phyloP scores from a whole-genome alignment of 73 alveolate species.

The Tetrahymena elliotti region DNA sequence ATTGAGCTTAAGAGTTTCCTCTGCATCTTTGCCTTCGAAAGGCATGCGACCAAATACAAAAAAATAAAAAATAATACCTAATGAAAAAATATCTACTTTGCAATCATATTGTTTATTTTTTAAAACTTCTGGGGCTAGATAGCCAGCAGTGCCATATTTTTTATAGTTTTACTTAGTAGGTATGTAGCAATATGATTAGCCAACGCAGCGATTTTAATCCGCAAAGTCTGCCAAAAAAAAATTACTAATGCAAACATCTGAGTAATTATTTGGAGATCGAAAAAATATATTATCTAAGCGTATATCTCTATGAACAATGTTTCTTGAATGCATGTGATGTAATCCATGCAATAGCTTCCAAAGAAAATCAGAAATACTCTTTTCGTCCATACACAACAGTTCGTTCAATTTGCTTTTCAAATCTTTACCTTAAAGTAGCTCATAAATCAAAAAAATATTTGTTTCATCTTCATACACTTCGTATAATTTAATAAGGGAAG shows the following conservation, averaged over 20 bases:
- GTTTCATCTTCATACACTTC: slow-evolving; percentile 39
- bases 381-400: slow-evolving; percentile 24
- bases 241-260: slow-evolving; percentile 14
- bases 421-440: slow-evolving; percentile 13
- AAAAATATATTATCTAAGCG: slow-evolving; percentile 19
- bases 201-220: not conserved
- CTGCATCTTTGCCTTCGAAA: slow-evolving; percentile 40
- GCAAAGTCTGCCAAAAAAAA: slow-evolving; percentile 22
- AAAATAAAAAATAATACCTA: slow-evolving; percentile 25
- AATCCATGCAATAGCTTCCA: slow-evolving; percentile 17
- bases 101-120: slow-evolving; percentile 13
- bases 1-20: slow-evolving; percentile 20
- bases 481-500: slow-evolving; percentile 10
- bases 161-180: slow-evolving; percentile 7
- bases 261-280: slow-evolving; percentile 13
- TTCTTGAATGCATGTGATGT: slow-evolving; percentile 26
- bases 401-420: slow-evolving; percentile 17
- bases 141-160: slow-evolving; percentile 44
- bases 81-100: slow-evolving; percentile 32
- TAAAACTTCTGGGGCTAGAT: slow-evolving; percentile 41
- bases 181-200: not conserved
- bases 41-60: slow-evolving; percentile 30
- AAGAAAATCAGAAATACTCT: slow-evolving; percentile 11
- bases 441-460: slow-evolving; percentile 9
- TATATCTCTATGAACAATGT: slow-evolving; percentile 31